Base-by-base conservation (phyloP, 2,329 filamentous ascomycete species). In the Paecilomyces sp. region DNA sequence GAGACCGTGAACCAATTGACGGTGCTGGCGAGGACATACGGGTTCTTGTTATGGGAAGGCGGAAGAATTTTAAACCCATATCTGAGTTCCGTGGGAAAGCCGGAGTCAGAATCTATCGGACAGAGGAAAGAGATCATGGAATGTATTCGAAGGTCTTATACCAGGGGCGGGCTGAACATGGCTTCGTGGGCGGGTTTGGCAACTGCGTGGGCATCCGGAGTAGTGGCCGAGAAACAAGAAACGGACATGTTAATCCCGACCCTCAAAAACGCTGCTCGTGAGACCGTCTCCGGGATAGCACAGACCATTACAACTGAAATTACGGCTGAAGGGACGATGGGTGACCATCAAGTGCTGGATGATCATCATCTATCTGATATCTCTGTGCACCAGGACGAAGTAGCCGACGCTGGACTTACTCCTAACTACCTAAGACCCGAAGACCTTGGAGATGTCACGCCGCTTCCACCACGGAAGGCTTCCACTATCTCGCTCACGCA, bases 1-100 rank as follows among this genome's bases (percentile, higher is more conserved):
- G 77, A 82, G 60, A 85, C 83, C 1, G 80, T 81, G 33, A 69
- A 70, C 24, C 68, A 72, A 57, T 67, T 77, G 58, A 70, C 64
- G 22, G 64, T 63, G 31, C 61, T 74, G 36, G 70, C 75, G n/a
- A 74, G 69, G 57, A 71, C 66, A 58, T 65, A 75, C 65, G 68
- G 66, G 1, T 77, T 77, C 58, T 60, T 77, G 31, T 64, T 77
- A 55, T 77, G 75, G 75, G 75, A 77, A 65, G 70, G 71, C 15
- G 73, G 75, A 53, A 71, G 72, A 18, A 68, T 77, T 33, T 60
- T 77, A 54, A 77, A 77, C 62, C 63, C 69, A 5, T 69, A 68
- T 31, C 66, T 75, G 34, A 69, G 72, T 55, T 64, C 73, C 28
- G 65, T 71, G 58, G 69, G 68, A 47, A 67, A 69, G 58, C 62